A percentile compares a stretch with the other conserved stretches of the same genome.
Conservation (phyloP, 257 asterid genomes). For the Solanum sitiens region DNA sequence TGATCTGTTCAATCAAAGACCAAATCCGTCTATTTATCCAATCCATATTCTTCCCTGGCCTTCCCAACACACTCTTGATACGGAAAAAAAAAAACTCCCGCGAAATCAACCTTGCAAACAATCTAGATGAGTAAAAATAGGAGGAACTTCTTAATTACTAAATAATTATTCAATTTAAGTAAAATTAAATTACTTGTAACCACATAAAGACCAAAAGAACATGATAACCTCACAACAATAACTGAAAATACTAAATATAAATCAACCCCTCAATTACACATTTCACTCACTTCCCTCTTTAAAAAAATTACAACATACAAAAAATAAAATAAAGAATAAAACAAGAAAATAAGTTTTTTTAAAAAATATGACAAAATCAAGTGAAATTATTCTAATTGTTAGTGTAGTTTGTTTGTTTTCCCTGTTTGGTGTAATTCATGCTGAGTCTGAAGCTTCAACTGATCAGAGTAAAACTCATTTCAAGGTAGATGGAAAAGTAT, state of each 20-base stretch:
- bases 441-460: neutral
- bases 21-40: neutral
- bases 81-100: neutral
- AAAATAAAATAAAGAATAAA: neutral
- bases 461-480: slow-evolving; percentile 4
- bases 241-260: neutral
- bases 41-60: neutral
- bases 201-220: neutral
- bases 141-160: neutral
- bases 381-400: slow-evolving; percentile 15
- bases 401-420: slow-evolving; percentile 25
- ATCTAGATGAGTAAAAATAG: neutral
- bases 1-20: neutral
- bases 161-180: neutral
- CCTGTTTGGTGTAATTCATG: slow-evolving; percentile 7
- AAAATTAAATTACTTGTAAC: neutral
- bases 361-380: slow-evolving; percentile 28
- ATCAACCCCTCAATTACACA: neutral
- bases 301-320: neutral
- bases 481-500: slow-evolving; percentile 47
- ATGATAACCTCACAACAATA: neutral
- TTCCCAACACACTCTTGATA: neutral
- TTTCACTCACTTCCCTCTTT: neutral
- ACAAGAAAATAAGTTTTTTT: neutral
- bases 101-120: neutral